These are phyloP conservation scores for Xenoacremonium recifei DNA, from an alignment of 2,329 filamentous ascomycete genomes.

Conservation along the genomic window DNA sequence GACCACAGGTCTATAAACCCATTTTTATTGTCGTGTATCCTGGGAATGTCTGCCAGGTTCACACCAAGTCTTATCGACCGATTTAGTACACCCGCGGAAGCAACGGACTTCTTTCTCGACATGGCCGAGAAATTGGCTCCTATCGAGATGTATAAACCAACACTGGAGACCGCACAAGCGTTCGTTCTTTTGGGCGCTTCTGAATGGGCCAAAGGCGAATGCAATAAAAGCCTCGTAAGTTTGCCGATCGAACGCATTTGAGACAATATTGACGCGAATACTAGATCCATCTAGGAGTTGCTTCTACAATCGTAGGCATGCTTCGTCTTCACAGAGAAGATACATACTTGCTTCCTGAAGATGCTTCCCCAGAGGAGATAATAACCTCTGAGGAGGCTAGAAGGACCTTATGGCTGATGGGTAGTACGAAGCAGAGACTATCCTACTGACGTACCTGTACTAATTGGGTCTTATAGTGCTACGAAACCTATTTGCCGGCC, in stretches of 20 bases:
- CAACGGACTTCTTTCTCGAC: not conserved
- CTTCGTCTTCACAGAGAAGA: constrained; percentile 2
- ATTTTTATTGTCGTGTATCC: not conserved
- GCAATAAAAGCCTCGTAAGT: not conserved
- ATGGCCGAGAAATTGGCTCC: not conserved
- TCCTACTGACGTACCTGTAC: too few species aligned
- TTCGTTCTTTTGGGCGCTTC: not conserved
- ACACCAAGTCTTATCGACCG: not conserved
- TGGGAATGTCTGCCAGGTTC: not conserved
- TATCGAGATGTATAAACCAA: not conserved
- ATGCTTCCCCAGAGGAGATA: not conserved
- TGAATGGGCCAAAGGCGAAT: not conserved
- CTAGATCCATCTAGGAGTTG: constrained; percentile 1
- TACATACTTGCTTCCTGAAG: not conserved
- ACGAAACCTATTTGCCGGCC: not conserved
- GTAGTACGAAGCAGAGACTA: not conserved
- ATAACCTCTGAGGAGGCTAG: not conserved
- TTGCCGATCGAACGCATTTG: too few species aligned
- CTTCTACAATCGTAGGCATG: not conserved
- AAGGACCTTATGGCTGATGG: constrained; percentile 1
- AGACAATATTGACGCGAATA: too few species aligned
- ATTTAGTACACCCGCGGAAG: not conserved
- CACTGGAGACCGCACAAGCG: not conserved
- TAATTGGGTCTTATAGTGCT: too few species aligned
- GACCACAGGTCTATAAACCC: not conserved